These are phyloP conservation scores for Schwanniomyces vanrijiae DNA, from an alignment of 805 yeast species.

Conservation along the genomic window DNA sequence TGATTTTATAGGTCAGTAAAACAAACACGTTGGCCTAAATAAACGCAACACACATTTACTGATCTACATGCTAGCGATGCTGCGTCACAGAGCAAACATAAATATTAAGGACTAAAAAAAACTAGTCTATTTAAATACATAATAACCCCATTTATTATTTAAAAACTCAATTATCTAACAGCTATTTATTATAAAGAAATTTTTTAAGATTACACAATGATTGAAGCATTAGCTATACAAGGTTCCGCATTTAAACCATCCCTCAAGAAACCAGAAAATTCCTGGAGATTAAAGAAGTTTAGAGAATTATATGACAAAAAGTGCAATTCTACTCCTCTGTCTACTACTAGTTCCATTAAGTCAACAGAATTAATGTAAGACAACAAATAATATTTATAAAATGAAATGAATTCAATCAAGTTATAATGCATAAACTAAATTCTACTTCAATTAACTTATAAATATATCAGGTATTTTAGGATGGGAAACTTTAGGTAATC, in stretches of 20 bases:
- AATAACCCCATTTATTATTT: neutral
- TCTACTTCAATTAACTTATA: neutral
- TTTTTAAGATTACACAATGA: neutral
- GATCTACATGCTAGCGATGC: too few relatives aligned
- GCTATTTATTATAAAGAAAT: neutral
- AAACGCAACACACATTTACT: too few relatives aligned
- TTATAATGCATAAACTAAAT: neutral
- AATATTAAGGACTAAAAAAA: too few relatives aligned
- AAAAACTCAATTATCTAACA: neutral
- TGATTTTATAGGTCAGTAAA: neutral
- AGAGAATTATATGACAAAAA: slow-evolving; percentile 30
- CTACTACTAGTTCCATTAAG: slow-evolving; percentile 1
- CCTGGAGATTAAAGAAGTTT: slow-evolving; percentile 40
- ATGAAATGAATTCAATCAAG: neutral
- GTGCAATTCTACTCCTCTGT: slow-evolving; percentile 11
- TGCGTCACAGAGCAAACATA: too few relatives aligned
- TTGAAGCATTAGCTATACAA: slow-evolving; percentile 23
- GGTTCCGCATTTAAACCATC: slow-evolving; percentile 42
- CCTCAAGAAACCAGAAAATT: slow-evolving; percentile 26
- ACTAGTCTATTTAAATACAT: neutral
- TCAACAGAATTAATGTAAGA: neutral
- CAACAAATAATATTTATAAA: too few relatives aligned
- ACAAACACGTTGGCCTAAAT: too few relatives aligned
- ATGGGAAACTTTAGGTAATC: neutral
- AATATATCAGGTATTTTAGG: neutral